phyloP scores from a whole-genome alignment of 2,329 filamentous ascomycete genomes.

The Alternaria angustiovoidea region DNA sequence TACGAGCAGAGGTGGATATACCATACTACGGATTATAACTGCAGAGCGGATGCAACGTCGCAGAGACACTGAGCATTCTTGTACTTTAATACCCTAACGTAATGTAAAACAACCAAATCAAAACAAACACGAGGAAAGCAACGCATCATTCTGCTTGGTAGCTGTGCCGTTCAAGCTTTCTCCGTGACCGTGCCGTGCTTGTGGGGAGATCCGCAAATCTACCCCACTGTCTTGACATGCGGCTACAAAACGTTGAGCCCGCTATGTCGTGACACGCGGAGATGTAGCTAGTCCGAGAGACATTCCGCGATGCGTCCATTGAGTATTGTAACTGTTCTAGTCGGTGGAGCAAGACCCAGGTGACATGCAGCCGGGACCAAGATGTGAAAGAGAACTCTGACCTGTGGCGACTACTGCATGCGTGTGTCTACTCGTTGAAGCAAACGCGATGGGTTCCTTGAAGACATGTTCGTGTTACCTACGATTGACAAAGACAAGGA shows the following conservation, averaged over 20 bases:
- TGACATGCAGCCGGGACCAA: neutral
- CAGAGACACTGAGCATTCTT: neutral
- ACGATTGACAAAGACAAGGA: too few species aligned
- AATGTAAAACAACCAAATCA: slow-evolving; percentile 6
- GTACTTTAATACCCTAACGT: slow-evolving; percentile 8
- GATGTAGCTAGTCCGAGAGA: neutral
- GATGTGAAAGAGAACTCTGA: neutral
- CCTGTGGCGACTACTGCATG: neutral
- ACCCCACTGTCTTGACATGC: slow-evolving; percentile 13
- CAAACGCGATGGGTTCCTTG: neutral
- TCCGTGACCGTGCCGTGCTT: slow-evolving; percentile 4
- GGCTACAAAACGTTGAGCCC: slow-evolving; percentile 24
- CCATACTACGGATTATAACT: neutral
- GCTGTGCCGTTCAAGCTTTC: neutral
- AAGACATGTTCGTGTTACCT: too few species aligned
- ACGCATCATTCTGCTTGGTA: neutral
- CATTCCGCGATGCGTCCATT: neutral
- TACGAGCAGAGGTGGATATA: neutral
- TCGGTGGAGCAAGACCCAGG: neutral
- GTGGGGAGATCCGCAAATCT: slow-evolving; percentile 11
- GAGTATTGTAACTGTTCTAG: neutral
- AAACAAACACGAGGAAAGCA: neutral
- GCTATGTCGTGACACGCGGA: slow-evolving; percentile 10
- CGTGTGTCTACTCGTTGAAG: neutral
- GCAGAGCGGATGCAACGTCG: slow-evolving; percentile 1